Conservation (phyloP, 441 rosid species). For the Jatropha podagrica region DNA sequence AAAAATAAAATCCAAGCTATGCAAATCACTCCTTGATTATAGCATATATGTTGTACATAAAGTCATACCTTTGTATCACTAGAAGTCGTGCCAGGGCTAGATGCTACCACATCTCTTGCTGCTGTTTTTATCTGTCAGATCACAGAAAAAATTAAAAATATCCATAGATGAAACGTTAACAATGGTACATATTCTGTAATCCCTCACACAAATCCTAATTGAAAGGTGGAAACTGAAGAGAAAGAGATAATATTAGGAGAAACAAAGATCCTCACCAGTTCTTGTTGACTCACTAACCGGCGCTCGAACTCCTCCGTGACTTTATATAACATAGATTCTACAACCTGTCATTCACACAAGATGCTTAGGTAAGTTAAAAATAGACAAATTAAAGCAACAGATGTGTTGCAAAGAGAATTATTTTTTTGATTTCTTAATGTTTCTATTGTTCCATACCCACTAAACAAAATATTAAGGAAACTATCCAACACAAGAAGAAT, state of each 20-base stretch:
- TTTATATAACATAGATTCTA: constrained; percentile 84
- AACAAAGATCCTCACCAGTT: constrained; percentile 47
- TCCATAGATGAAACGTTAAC: too few species aligned
- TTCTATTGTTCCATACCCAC: background rate
- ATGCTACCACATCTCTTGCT: constrained; percentile 36
- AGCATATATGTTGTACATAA: background rate
- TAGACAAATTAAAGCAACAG: constrained; percentile 21
- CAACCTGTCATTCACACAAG: constrained; percentile 49
- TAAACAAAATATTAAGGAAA: background rate
- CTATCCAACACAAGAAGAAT: constrained; percentile 16
- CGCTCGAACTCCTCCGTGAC: constrained; percentile 81
- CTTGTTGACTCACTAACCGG: constrained; percentile 59
- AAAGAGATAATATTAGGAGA: background rate
- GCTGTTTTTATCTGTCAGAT: constrained; percentile 47
- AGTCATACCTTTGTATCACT: constrained; percentile 32
- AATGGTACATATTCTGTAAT: background rate
- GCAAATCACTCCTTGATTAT: background rate
- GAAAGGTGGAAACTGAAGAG: background rate
- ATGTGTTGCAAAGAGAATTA: background rate
- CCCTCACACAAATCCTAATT: background rate
- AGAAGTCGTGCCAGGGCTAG: constrained; percentile 29
- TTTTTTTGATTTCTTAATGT: background rate
- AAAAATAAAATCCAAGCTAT: constrained; percentile 10
- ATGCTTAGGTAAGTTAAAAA: background rate
- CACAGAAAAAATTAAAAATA: constrained; percentile 11